These are phyloP conservation scores for Malassezia nana DNA, from an alignment of 1,284 basidiomycete genomes.

Conservation along the genomic window DNA sequence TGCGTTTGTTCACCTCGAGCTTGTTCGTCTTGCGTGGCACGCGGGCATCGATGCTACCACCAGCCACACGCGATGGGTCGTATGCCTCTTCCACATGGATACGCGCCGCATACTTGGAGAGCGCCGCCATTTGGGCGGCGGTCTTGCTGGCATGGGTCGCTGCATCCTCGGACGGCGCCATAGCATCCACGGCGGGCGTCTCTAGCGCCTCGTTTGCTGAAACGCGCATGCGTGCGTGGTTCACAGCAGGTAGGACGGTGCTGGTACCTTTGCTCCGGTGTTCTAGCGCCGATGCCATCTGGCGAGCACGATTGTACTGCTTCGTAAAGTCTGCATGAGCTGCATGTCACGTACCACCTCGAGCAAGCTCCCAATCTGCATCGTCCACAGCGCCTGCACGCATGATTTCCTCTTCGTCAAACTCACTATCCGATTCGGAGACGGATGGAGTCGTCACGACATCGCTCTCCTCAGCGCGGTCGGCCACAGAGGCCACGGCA, in stretches of 20 bases:
- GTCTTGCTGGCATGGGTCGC: slow-evolving; percentile 21
- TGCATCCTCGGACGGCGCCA: not conserved
- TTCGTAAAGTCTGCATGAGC: slow-evolving; percentile 37
- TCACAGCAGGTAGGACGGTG: slow-evolving; percentile 26
- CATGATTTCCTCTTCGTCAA: slow-evolving; percentile 2
- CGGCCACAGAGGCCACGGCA: not conserved
- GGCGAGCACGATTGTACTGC: slow-evolving; percentile 43
- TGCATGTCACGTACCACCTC: slow-evolving; percentile 24
- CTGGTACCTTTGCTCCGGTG: not conserved
- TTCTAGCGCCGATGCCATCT: slow-evolving; percentile 30
- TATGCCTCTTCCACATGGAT: slow-evolving; percentile 33
- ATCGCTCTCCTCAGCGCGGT: not conserved
- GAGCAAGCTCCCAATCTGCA: slow-evolving; percentile 45
- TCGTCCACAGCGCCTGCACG: slow-evolving; percentile 35
- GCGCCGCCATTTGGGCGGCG: slow-evolving; percentile 34
- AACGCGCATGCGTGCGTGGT: slow-evolving; percentile 20
- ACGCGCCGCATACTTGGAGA: slow-evolving; percentile 36
- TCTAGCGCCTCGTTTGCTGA: slow-evolving; percentile 1
- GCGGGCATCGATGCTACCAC: slow-evolving; percentile 32
- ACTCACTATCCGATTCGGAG: not conserved
- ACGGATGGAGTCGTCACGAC: not conserved
- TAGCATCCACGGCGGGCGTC: not conserved
- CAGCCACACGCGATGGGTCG: slow-evolving; percentile 38
- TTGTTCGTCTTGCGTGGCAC: slow-evolving; percentile 42
- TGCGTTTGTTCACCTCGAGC: slow-evolving; percentile 27